Evolutionary conservation across 202 grass and related monocot genomes (phyloP), one percentile per base, ranked within the genome.

Genomic region (Dendrocalamus latiflorus): DNA sequence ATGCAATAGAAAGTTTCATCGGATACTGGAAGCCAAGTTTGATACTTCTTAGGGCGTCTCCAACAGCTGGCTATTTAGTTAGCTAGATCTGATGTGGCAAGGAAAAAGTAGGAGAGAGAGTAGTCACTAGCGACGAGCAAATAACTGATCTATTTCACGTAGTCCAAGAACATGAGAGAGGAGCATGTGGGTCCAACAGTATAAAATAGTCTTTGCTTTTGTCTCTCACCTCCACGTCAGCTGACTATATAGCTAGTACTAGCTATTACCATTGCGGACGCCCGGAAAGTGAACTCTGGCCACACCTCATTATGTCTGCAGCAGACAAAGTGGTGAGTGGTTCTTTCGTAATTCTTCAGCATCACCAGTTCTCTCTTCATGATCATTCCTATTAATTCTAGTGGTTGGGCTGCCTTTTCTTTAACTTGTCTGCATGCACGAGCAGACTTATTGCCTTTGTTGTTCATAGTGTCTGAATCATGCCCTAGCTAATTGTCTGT

Each of bases 281-380:
- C n/a, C n/a, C 95, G 88, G 95, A 98, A 83, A 98, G 91, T 86
- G 93, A 98, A 84, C 87, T 95, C 57, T 98, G 95, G 93, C 93
- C 96, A 79, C 95, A 95, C 82, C 93, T 98, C 85, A 91, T 98
- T 38, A 47, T 98, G 44, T 90, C 87, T 59, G 91, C 93, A 57
- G 51, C 95, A 75, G 70, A 90, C 20, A 93, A 93, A 89, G 85
- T 84, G 76, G 92, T 94, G 74, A 86, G 86, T 79, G 70, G 16
- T 55, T 72, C 66, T 55, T 47, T 81, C 4, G 25, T 50, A 57
- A 71, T 73, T 60, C 37, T 83, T 82, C 9, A 80, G 45, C 74
- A 73, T 57, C 21, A 65, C 14, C 18, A 57, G 11, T 53, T 66
- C 48, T 73, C n/a, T 86, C 10, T 56, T 65, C 48, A 56, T 48